Evolutionary conservation across 2,329 filamentous ascomycete species (phyloP).

Genomic region (Penicillium sp.): DNA sequence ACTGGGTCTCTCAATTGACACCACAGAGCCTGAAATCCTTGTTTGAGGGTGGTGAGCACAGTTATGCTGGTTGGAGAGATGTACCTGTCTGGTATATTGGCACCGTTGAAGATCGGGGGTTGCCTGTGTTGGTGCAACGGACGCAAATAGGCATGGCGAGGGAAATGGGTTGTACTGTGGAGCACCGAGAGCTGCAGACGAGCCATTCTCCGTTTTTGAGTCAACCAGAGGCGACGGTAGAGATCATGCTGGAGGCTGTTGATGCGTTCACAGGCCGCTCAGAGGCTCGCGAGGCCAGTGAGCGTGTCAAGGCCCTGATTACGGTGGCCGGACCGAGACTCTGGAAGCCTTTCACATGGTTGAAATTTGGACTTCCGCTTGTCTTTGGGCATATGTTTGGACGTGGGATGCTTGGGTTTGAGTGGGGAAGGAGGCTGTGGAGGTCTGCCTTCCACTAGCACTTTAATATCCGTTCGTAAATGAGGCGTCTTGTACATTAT

Average conservation of each 20-base stretch:
- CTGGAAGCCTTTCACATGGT: conserved; percentile 20
- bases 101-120: conserved; percentile 43
- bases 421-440: conserved; percentile 17
- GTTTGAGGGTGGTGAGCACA: conserved; percentile 47
- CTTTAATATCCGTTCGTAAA: neutral
- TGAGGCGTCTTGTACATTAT: neutral
- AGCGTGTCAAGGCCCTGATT: neutral
- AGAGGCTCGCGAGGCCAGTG: neutral
- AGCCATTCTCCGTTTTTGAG: conserved; percentile 56
- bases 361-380: conserved; percentile 25
- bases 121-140: conserved; percentile 45
- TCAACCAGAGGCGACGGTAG: conserved; percentile 41
- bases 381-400: conserved; percentile 24
- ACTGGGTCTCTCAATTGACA: conserved; percentile 45
- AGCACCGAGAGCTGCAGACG: conserved; percentile 44
- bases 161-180: conserved; percentile 39
- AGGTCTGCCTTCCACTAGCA: conserved; percentile 1
- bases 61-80: conserved; percentile 52
- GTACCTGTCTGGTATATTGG: conserved; percentile 51
- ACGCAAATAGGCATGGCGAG: conserved; percentile 42
- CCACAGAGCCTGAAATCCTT: conserved; percentile 47
- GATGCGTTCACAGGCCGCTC: conserved; percentile 23
- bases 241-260: conserved; percentile 41
- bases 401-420: conserved; percentile 20
- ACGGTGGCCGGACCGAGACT: conserved; percentile 8